A percentile compares a stretch with the other conserved stretches of the same genome.
Conservation (phyloP, 805 yeast genomes). For the Torulaspora maleeae region DNA sequence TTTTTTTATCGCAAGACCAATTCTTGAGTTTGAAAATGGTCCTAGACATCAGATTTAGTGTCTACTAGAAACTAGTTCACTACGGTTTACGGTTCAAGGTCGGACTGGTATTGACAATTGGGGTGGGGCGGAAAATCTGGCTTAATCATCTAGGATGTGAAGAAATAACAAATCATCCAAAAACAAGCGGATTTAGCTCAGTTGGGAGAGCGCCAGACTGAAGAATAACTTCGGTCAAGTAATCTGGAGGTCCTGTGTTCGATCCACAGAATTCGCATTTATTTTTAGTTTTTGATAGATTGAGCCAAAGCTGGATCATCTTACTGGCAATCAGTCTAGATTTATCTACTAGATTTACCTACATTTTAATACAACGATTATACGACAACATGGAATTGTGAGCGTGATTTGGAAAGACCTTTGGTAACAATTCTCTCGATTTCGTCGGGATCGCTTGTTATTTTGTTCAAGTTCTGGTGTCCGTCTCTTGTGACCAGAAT, state of each 20-base stretch:
- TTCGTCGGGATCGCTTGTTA: constrained; percentile 83
- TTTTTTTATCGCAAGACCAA: no score
- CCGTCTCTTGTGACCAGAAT: constrained; percentile 73
- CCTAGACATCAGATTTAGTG: no score
- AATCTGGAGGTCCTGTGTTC: constrained; percentile 72
- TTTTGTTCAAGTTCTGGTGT: constrained; percentile 70
- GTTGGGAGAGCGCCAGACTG: constrained; percentile 46
- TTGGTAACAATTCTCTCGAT: constrained; percentile 68
- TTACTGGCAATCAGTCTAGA: no score
- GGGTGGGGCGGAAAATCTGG: no score
- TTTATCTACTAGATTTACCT: no score
- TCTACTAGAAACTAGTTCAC: no score
- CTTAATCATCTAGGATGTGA: no score
- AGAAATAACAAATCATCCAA: no score
- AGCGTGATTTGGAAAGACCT: constrained; percentile 59
- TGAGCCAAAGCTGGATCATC: no score
- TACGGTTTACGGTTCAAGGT: no score
- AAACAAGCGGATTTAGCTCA: constrained; percentile 42
- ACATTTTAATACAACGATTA: constrained; percentile 14
- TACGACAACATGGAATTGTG: constrained; percentile 57
- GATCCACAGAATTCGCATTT: constrained; percentile 63
- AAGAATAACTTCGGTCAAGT: constrained; percentile 30
- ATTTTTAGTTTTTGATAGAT: constrained; percentile 17
- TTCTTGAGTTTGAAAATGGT: no score
- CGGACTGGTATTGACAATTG: no score